Conservation (phyloP, 805 yeast genomes). For the Myxozyma mucilagina region DNA sequence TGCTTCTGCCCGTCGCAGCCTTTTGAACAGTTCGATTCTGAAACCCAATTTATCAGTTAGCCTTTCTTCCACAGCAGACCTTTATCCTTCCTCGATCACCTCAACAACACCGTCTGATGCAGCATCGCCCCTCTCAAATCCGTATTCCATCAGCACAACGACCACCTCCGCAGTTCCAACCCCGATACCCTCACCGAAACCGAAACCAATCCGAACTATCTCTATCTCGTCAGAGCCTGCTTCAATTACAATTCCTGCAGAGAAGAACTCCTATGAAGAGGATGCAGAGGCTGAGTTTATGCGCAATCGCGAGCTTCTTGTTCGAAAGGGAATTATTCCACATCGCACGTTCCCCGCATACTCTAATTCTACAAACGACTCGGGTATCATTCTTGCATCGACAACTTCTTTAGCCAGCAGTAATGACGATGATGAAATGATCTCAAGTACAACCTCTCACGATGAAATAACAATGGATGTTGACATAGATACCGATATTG, state of each 20-base stretch:
- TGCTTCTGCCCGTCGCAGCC: not conserved
- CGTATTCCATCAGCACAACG: not conserved
- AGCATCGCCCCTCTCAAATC: conserved; percentile 1
- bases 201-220: not conserved
- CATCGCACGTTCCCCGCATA: not conserved
- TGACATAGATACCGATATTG: conserved; percentile 17
- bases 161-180: conserved; percentile 11
- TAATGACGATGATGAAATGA: conserved; percentile 27
- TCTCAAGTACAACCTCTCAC: conserved; percentile 21
- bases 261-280: conserved; percentile 28
- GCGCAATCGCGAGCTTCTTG: conserved; percentile 22
- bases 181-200: conserved; percentile 8
- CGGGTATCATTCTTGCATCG: conserved; percentile 8
- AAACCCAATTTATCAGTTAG: not conserved
- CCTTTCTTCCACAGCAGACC: no score
- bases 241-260: conserved; percentile 29
- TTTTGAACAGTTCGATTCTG: conserved; percentile 5
- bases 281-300: conserved; percentile 26
- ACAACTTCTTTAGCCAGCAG: not conserved
- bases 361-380: not conserved
- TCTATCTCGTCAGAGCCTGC: conserved; percentile 23
- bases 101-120: not conserved
- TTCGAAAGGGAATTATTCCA: conserved; percentile 14
- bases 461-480: conserved; percentile 23
- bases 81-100: not conserved